Base-by-base conservation (phyloP, 208 protist species). In the Phytomonas francai region DNA sequence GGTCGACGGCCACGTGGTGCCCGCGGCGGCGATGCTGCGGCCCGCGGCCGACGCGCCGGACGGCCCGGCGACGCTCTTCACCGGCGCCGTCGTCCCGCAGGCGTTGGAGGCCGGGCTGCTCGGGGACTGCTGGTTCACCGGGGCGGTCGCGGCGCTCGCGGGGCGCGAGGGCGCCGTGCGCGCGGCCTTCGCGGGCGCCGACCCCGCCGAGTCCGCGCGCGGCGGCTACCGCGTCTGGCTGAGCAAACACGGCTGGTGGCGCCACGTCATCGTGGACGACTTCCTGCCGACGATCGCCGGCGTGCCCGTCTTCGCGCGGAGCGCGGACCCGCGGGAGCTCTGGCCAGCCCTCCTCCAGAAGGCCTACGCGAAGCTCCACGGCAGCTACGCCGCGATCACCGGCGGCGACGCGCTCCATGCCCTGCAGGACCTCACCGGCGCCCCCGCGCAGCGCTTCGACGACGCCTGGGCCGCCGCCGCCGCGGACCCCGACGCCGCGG, bases 341-440 rank as follows among this genome's bases (percentile, higher is more conserved):
- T 96, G 91, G 88, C 61, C 78, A 0, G 75, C 82, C 19, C 68
- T 96, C 33, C 63, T 92, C 28, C 73, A 96, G 65, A 96, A 96
- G 76, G 90, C 86, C 14, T 94, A 96, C 75, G 89, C 89, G 19
- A 94, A 94, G 74, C 32, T 88, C 31, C 71, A 90, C 68, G 91
- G 91, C 59, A 86, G 78, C 28, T 95, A 91, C 73, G 79, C 83
- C 12, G 68, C 79, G 32, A 83, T 95, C 68, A 77, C 72, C 29
- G 81, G 75, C 39, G 89, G 84, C 51, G 81, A 90, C 51, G 68
- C 78, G 22, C 69, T 84, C 36, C 72, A 90, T 57, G 87, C 81
- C 0, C 65, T 95, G n/a, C 60, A 72, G 7, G 85, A 93, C 71
- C 77, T 88, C 56, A 84, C 79, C 36, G 86, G 86, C 67, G 63